Evolutionary conservation across 129 eudicot genomes (phyloP).

Genomic region (Chrysanthemum lavandulifolium): DNA sequence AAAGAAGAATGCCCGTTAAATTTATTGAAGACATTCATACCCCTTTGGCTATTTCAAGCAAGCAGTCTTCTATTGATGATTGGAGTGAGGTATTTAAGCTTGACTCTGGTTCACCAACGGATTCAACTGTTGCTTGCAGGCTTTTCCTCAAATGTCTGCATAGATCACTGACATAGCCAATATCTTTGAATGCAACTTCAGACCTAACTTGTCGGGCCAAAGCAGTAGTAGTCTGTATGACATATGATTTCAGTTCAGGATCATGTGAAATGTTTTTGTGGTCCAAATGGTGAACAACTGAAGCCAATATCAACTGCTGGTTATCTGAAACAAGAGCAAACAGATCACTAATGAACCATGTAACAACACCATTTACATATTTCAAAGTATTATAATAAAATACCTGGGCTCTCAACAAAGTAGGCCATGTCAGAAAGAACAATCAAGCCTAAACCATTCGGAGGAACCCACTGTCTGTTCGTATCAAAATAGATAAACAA

Average conservation of each 20-base stretch:
- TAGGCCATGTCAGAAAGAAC: conserved; percentile 85
- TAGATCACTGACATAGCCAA: conserved; percentile 79
- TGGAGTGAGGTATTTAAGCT: conserved; percentile 68
- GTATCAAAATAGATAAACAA: conserved; percentile 81
- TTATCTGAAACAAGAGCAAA: conserved; percentile 47
- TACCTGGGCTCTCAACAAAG: conserved; percentile 72
- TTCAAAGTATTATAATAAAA: conserved; percentile 6
- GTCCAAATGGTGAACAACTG: conserved; percentile 91
- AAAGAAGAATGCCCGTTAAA: not conserved
- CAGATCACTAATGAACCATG: conserved; percentile 3
- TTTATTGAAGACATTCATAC: conserved; percentile 34
- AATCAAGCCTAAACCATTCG: conserved; percentile 61
- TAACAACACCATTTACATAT: conserved; percentile 5
- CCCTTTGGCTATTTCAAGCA: conserved; percentile 89
- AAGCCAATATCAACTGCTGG: conserved; percentile 60
- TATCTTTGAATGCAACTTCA: conserved; percentile 54
- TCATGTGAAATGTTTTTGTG: conserved; percentile 86
- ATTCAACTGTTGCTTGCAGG: conserved; percentile 82
- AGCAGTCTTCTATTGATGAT: conserved; percentile 77
- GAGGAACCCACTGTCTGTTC: conserved; percentile 66
- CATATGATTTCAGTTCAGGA: conserved; percentile 63
- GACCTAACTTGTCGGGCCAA: conserved; percentile 81
- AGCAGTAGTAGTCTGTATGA: conserved; percentile 68
- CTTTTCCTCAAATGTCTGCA: conserved; percentile 90
- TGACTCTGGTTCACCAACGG: conserved; percentile 60